Base-by-base conservation (phyloP, 2,329 filamentous ascomycete genomes). In the Dryadomyces quercivorus region DNA sequence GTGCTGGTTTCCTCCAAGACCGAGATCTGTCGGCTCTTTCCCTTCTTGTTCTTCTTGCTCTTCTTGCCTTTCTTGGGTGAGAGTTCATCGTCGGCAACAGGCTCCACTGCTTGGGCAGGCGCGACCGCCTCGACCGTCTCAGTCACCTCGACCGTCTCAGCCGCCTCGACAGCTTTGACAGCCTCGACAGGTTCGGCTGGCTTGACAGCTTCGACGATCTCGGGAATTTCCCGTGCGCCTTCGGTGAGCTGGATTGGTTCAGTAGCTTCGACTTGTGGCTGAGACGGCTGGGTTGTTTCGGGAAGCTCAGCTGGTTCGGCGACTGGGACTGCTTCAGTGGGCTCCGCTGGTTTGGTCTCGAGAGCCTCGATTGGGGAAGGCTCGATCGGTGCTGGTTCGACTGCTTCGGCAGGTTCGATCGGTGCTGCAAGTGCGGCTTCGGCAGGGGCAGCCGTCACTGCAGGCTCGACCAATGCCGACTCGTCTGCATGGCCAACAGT, bases 41-140 rank as follows among this genome's bases (percentile, higher is more conserved):
- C 15, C 36, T 40, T 40, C 12, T 20, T 22, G n/a, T 47, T 47
- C 51, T 53, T 53, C 43, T 53, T 53, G 44, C 22, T 26, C 51
- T 53, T 53, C 43, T 53, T 53, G 44, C 22, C 36, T 40, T 40
- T 40, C 36, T 40, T 40, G 10, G 36, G 36, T 40, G 36, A 13
- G 5, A 16, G 36, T 12, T 40, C 15, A 8, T 4, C 12, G 15
- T 12, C 15, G 5, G 36, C 26, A 31, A 8, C 36, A 16, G 36
- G 5, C 15, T 40, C 36, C 4, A 16, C 15, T 16, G 12, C 15
- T 8, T 13, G 10, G 36, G 12, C 36, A 40, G 36, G 36, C 15
- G 4, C 36, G 36, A 40, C 36, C 2, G 36, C 9, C 36, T 40
- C 36, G 15, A 40, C 36, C 4, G 36, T 3, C 8, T 31, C 26